Evolutionary conservation across 176 grass and related monocot species (phyloP).

Genomic region (Alloteropsis semialata): DNA sequence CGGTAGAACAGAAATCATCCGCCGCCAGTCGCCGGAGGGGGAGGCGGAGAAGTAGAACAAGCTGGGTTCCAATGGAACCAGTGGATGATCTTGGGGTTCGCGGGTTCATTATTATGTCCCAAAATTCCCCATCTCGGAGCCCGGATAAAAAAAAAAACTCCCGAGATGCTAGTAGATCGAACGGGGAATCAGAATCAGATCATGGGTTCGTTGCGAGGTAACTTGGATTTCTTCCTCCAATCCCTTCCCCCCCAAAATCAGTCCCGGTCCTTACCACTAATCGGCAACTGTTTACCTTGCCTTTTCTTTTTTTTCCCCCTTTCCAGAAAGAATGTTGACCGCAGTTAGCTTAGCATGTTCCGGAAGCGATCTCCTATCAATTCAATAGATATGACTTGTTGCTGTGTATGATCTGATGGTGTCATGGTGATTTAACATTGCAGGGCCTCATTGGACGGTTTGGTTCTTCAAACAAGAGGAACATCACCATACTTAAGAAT

Average conservation of each 20-base stretch:
- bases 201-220: neutral
- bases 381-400: neutral
- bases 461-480: constrained; percentile 67
- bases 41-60: neutral
- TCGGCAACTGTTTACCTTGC: neutral
- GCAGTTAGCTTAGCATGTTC: neutral
- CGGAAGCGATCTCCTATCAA: neutral
- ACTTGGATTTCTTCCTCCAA: neutral
- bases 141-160: neutral
- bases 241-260: neutral
- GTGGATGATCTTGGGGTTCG: no score
- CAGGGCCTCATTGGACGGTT: constrained; percentile 60
- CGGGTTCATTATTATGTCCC: no score
- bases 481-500: constrained; percentile 59
- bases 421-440: neutral
- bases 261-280: neutral
- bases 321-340: neutral
- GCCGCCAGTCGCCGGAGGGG: no score
- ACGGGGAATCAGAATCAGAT: neutral
- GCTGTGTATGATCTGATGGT: neutral
- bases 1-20: no score
- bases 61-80: no score
- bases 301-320: neutral
- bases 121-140: no score
- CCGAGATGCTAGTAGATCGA: neutral